Conservation (phyloP, 164 flowering plant species). For the Stephania yunnanensis region DNA sequence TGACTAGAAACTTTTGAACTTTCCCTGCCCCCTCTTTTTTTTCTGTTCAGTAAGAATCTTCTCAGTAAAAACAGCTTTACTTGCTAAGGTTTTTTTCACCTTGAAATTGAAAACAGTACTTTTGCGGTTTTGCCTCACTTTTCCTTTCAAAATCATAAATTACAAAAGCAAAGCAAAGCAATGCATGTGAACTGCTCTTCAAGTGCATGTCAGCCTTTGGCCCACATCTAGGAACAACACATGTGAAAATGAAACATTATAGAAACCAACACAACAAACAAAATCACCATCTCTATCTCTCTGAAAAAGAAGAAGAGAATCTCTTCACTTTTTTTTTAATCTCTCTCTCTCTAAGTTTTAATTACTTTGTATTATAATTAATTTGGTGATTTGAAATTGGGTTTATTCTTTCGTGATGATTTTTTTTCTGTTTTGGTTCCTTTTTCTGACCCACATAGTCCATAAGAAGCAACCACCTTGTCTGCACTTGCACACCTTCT, state of each 20-base stretch:
- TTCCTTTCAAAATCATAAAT: neutral
- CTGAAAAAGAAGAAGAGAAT: neutral
- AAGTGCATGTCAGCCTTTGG: neutral
- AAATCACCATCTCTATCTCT: neutral
- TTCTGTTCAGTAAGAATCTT: neutral
- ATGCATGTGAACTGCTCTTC: neutral
- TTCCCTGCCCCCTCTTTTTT: neutral
- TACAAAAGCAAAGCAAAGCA: neutral
- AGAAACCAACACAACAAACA: neutral
- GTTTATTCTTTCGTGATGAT: neutral
- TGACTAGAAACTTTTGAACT: neutral
- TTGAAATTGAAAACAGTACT: neutral
- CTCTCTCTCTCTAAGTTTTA: neutral
- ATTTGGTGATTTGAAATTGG: neutral
- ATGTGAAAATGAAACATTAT: neutral
- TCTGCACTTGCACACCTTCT: conserved; percentile 23
- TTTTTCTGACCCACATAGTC: conserved; percentile 37
- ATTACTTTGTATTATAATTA: too few species aligned
- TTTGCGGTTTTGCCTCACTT: neutral
- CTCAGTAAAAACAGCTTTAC: neutral
- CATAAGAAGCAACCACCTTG: conserved; percentile 46
- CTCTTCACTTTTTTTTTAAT: neutral
- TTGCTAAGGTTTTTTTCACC: neutral
- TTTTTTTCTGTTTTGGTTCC: conserved; percentile 20
- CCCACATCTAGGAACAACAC: neutral